Conservation (phyloP, 164 flowering plant species). For the Magnolia sinica region DNA sequence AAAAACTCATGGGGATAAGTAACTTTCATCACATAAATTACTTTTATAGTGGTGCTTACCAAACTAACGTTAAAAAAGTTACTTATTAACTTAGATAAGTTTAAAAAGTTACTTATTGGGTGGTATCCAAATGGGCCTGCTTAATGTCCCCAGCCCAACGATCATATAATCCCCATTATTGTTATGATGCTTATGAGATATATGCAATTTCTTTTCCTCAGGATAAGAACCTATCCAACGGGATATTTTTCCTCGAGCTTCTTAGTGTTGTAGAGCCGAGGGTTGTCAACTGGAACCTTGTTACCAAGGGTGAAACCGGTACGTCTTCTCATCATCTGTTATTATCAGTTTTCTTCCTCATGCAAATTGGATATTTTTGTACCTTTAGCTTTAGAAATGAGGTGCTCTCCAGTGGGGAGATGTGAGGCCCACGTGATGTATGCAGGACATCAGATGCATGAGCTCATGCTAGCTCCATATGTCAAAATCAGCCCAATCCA, state of each 20-base stretch:
- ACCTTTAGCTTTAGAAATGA: too few relatives aligned
- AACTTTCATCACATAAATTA: too few relatives aligned
- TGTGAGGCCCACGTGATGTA: too few relatives aligned
- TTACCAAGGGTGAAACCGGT: conserved; percentile 84
- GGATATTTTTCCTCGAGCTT: conserved; percentile 89
- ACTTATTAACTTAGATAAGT: too few relatives aligned
- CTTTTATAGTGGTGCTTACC: too few relatives aligned
- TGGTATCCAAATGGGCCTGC: background rate
- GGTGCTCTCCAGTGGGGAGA: too few relatives aligned
- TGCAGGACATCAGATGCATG: too few relatives aligned
- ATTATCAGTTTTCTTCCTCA: background rate
- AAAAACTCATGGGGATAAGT: too few relatives aligned
- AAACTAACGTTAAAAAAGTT: too few relatives aligned
- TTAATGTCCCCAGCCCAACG: background rate
- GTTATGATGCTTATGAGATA: background rate
- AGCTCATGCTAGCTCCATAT: too few relatives aligned
- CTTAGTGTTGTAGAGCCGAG: conserved; percentile 86
- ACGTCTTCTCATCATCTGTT: conserved; percentile 8
- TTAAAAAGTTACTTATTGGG: too few relatives aligned
- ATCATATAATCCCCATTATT: background rate
- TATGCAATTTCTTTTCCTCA: conserved; percentile 21
- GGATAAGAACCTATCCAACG: conserved; percentile 82
- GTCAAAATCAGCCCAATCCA: too few relatives aligned
- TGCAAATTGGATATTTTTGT: background rate
- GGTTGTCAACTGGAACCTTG: conserved; percentile 91